Evolutionary conservation across 495 filamentous ascomycete genomes (phyloP).

Genomic region (Xeromyces bisporus): DNA sequence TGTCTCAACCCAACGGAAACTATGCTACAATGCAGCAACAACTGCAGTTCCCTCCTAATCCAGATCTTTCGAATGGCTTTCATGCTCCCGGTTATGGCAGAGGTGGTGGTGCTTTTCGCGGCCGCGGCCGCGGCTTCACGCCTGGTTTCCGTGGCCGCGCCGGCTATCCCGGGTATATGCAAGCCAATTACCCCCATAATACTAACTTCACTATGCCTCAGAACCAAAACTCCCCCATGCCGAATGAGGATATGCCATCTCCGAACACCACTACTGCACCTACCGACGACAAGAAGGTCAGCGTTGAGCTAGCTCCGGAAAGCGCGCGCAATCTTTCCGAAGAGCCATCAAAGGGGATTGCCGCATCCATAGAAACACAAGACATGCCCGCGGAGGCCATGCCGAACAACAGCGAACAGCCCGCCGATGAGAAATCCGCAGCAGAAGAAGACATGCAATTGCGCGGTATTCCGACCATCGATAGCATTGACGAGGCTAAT

Average conservation of each 20-base stretch:
- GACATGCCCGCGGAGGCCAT: slow-evolving; percentile 1
- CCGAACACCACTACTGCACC: slow-evolving; percentile 1
- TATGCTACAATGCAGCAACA: slow-evolving; percentile 35
- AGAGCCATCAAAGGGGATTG: slow-evolving; percentile 5
- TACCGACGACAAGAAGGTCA: slow-evolving; percentile 11
- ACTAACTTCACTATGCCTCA: slow-evolving; percentile 22
- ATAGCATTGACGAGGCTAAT: slow-evolving; percentile 22
- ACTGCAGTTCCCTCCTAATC: slow-evolving; percentile 35
- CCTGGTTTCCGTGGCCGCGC: slow-evolving; percentile 37
- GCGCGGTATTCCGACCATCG: slow-evolving; percentile 30
- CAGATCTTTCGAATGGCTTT: slow-evolving; percentile 49
- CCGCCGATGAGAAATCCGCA: not conserved
- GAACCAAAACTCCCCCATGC: slow-evolving; percentile 14
- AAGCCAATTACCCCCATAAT: slow-evolving; percentile 17
- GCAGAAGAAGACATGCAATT: slow-evolving; percentile 11
- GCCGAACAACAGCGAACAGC: slow-evolving; percentile 3
- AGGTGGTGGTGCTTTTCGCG: slow-evolving; percentile 42
- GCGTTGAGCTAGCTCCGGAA: slow-evolving; percentile 15
- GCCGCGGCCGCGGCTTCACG: slow-evolving; percentile 45
- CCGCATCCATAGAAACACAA: slow-evolving; percentile 1
- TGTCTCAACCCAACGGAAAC: slow-evolving; percentile 39
- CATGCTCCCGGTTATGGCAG: slow-evolving; percentile 35
- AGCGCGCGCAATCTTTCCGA: slow-evolving; percentile 11
- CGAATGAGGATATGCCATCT: slow-evolving; percentile 9
- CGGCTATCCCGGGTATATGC: slow-evolving; percentile 25